phyloP scores from a whole-genome alignment of 1,284 basidiomycete genomes.

The Gymnopus androsaceus region DNA sequence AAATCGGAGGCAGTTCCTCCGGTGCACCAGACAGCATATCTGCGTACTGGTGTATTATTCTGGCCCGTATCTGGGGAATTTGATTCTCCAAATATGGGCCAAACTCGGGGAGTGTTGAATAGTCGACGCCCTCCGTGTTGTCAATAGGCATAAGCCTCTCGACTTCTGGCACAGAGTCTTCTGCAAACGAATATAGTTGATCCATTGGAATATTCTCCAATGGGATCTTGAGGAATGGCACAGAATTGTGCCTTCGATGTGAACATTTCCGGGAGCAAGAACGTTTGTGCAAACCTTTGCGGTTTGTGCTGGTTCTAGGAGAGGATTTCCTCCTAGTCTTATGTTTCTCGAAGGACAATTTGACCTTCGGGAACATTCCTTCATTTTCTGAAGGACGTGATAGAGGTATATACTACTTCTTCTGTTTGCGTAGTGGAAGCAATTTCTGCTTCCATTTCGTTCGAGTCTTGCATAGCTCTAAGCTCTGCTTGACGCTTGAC shows the following conservation, averaged over 20 bases:
- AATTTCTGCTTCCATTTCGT: not conserved
- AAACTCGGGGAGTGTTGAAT: not conserved
- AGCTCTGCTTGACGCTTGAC: not conserved
- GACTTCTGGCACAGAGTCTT: not conserved
- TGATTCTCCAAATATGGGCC: slow-evolving; percentile 13
- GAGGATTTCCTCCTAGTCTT: not conserved
- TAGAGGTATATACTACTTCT: not conserved
- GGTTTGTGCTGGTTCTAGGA: not conserved
- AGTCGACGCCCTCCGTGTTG: not conserved
- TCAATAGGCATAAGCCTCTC: not conserved
- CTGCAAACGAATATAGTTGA: not conserved
- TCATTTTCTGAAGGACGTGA: too few species aligned
- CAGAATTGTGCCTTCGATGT: not conserved
- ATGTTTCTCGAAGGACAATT: too few species aligned
- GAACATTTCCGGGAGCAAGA: not conserved
- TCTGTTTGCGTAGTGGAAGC: not conserved
- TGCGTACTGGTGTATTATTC: slow-evolving; percentile 21
- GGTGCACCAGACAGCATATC: slow-evolving; percentile 27
- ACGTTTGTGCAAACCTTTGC: not conserved
- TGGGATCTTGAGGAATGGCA: not conserved
- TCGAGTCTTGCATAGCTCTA: not conserved
- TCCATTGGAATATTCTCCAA: not conserved
- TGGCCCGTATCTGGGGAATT: slow-evolving; percentile 21
- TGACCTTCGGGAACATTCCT: too few species aligned
- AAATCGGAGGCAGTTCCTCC: slow-evolving; percentile 26